Evolutionary conservation across 148 eudicot genomes (phyloP), one percentile per base, ranked within the genome.

Genomic region (Oxyria digyna): DNA sequence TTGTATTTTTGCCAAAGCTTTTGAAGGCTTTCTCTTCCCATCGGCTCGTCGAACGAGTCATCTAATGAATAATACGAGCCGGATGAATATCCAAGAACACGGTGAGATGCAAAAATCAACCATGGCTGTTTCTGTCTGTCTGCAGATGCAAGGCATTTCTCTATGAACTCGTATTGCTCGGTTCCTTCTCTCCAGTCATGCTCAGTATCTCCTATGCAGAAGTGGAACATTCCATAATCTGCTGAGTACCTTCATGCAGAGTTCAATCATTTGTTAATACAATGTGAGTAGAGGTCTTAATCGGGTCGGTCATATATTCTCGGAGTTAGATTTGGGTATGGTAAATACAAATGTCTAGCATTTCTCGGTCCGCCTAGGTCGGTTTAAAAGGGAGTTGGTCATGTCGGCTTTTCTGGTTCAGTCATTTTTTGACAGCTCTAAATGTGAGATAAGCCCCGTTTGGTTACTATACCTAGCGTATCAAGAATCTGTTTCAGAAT

Each of bases 11-110:
- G 96, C 98, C 98, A 93, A 14, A 93, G 83, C 70, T 81, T 89
- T 68, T 93, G 89, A 73, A 93, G 98, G 77, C 91, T 85, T 43
- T 92, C 94, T 74, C 96, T 83, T 45, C 98, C 98, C 96, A 93
- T 93, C 46, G 98, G 98, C 72, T 93, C 96, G 62, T 67, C 91
- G 59, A 86, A 87, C 23, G 98, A 83, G 23, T 96, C 98, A 69
- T 87, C 71, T 1, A 52, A 72, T 6, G 81, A 89, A 71, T 93
- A 93, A 62, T 40, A 81, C 31, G 20, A 43, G 1, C 55, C 71
- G 14, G 96, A 87, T 8, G 98, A 93, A 69, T 93, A 93, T 40
- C 98, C 96, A 50, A 93, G 71, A 6, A 93, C 98, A 0, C 98
- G 91, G 69, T 93, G 98, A 0, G 95, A 96, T 45, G 87, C 78